These are phyloP conservation scores for Mycena albidolilacea DNA, from an alignment of 768 basidiomycete species.

Conservation along the genomic window DNA sequence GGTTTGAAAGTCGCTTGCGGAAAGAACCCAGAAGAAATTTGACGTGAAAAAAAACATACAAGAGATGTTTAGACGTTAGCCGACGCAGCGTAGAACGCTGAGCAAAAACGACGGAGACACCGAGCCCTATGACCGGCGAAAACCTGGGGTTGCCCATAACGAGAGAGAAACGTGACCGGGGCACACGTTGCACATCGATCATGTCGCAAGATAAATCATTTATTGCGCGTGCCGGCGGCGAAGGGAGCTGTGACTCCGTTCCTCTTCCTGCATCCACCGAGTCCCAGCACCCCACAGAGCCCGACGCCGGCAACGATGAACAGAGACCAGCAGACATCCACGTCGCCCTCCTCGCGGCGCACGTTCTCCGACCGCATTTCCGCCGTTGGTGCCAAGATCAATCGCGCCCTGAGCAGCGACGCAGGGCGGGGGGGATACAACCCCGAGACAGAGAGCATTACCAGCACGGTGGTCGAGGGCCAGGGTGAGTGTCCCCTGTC, in stretches of 20 bases:
- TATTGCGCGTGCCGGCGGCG: slow-evolving; percentile 28
- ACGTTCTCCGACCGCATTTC: slow-evolving; percentile 30
- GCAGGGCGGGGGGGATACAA: slow-evolving; percentile 15
- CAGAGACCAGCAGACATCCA: slow-evolving; percentile 1
- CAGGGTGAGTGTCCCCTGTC: slow-evolving; percentile 13
- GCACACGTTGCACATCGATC: slow-evolving; percentile 26
- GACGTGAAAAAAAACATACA: no score
- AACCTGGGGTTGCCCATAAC: background rate
- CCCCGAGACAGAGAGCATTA: slow-evolving; percentile 32
- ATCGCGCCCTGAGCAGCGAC: slow-evolving; percentile 35
- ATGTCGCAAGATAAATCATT: slow-evolving; percentile 1
- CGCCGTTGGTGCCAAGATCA: slow-evolving; percentile 33
- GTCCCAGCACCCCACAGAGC: background rate
- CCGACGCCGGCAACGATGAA: background rate
- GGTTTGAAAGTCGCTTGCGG: no score
- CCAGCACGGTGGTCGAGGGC: slow-evolving; percentile 29
- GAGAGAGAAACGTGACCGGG: slow-evolving; percentile 17
- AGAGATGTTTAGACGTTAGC: no score
- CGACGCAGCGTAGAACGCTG: no score
- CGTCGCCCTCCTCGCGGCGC: slow-evolving; percentile 22
- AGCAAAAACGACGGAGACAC: no score
- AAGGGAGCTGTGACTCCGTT: background rate
- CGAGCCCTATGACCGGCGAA: no score
- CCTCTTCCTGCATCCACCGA: background rate
- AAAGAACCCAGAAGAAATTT: no score